Conservation (phyloP, 345 rosid genomes). For the Eucalyptus leucophloia region DNA sequence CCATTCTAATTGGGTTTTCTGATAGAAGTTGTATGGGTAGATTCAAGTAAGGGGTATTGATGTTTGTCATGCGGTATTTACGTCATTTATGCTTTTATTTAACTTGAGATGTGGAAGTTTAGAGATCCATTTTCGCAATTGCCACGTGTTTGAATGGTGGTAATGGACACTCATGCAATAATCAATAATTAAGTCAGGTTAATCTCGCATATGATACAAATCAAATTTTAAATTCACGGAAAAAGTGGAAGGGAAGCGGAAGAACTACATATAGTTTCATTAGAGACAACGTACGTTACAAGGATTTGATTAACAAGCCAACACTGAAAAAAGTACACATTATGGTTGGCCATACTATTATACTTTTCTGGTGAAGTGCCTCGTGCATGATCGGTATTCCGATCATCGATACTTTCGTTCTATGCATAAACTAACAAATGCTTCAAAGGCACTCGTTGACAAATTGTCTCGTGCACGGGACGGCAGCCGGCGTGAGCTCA, state of each 20-base stretch:
- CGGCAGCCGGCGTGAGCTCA: neutral
- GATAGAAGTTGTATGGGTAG: neutral
- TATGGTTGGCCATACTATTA: neutral
- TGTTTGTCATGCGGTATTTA: neutral
- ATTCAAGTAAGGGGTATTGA: neutral
- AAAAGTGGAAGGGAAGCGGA: neutral
- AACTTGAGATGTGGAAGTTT: neutral
- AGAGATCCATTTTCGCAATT: neutral
- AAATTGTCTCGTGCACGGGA: neutral
- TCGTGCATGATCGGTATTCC: neutral
- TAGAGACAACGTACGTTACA: neutral
- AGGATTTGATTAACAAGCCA: neutral
- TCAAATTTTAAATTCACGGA: neutral
- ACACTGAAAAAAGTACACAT: neutral
- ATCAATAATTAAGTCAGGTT: neutral
- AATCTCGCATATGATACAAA: neutral
- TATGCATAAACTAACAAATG: neutral
- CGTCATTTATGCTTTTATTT: neutral
- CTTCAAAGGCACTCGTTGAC: neutral
- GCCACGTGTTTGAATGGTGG: neutral
- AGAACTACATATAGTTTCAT: neutral
- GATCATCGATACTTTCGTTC: neutral
- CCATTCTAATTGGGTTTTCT: neutral
- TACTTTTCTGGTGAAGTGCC: neutral
- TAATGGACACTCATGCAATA: neutral